A percentile compares a stretch with the other conserved stretches of the same genome.
Conservation (phyloP, 768 basidiomycete genomes). For the Lentinus tigrinus region DNA sequence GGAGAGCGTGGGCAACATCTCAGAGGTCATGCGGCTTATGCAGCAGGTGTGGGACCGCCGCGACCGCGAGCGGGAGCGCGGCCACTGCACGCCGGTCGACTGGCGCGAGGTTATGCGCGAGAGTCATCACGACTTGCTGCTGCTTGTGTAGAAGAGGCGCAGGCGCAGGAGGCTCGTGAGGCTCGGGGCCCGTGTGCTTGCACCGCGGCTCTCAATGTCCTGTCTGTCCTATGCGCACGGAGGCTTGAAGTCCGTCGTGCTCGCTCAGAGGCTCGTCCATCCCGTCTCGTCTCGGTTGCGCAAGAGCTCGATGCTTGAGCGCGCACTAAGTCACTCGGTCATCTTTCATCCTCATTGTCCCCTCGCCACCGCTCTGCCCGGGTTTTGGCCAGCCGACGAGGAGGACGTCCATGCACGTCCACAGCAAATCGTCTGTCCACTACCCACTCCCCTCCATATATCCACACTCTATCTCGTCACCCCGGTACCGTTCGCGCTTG, state of each 20-base stretch:
- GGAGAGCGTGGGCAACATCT: slow-evolving; percentile 64
- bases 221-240: background rate
- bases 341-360: background rate
- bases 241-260: no score
- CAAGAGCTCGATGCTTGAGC: no score
- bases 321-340: no score
- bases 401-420: no score
- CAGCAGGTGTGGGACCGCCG: slow-evolving; percentile 54
- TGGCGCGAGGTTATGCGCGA: slow-evolving; percentile 62
- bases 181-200: background rate
- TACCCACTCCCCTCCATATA: background rate
- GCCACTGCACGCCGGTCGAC: slow-evolving; percentile 39
- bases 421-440: background rate
- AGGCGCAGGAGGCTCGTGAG: background rate
- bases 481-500: background rate
- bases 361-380: background rate
- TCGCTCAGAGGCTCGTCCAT: no score
- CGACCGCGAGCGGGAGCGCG: slow-evolving; percentile 25
- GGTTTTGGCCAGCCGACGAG: no score
- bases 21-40: slow-evolving; percentile 53
- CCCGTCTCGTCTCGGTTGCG: no score
- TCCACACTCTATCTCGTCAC: background rate
- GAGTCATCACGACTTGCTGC: slow-evolving; percentile 39
- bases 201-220: background rate
- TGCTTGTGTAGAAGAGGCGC: slow-evolving; percentile 53